These are phyloP conservation scores for Tanacetum coccineum DNA, from an alignment of 129 eudicot species.

Conservation along the genomic window DNA sequence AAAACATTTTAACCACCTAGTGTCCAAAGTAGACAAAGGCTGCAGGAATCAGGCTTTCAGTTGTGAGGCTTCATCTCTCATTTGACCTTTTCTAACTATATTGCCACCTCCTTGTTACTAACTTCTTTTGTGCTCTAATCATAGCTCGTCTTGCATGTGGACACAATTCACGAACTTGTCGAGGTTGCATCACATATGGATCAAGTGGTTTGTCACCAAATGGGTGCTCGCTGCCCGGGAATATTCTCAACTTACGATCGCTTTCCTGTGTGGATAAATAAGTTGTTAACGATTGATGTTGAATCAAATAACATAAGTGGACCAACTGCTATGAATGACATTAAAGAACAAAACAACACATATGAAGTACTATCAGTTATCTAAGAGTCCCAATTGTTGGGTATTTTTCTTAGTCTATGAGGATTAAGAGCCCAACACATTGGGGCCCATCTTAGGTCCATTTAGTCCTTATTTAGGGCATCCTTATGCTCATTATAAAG, in stretches of 20 bases:
- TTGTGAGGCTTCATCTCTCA: conserved; percentile 42
- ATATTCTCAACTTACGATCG: conserved; percentile 84
- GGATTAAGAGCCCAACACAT: too few relatives aligned
- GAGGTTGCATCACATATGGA: conserved; percentile 73
- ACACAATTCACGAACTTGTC: conserved; percentile 84
- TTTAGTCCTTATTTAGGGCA: too few relatives aligned
- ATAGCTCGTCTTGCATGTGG: conserved; percentile 84
- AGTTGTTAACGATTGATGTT: not conserved
- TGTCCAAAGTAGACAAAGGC: not conserved
- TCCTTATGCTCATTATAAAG: too few relatives aligned
- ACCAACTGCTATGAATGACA: not conserved
- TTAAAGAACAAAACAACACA: not conserved
- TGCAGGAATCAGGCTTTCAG: conserved; percentile 25
- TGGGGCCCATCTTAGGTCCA: too few relatives aligned
- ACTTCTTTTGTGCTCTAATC: conserved; percentile 74
- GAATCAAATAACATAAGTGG: not conserved
- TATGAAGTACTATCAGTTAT: not conserved
- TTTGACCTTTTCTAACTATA: conserved; percentile 44
- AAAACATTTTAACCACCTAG: too few relatives aligned
- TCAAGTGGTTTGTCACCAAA: conserved; percentile 74
- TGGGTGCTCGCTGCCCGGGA: too few relatives aligned
- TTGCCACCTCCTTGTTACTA: conserved; percentile 58
- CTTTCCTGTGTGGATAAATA: conserved; percentile 51
- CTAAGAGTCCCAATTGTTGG: too few relatives aligned
- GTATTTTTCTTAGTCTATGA: too few relatives aligned